These are phyloP conservation scores for Hypoxylon crocopeplum DNA, from an alignment of 495 filamentous ascomycete genomes.

Conservation along the genomic window DNA sequence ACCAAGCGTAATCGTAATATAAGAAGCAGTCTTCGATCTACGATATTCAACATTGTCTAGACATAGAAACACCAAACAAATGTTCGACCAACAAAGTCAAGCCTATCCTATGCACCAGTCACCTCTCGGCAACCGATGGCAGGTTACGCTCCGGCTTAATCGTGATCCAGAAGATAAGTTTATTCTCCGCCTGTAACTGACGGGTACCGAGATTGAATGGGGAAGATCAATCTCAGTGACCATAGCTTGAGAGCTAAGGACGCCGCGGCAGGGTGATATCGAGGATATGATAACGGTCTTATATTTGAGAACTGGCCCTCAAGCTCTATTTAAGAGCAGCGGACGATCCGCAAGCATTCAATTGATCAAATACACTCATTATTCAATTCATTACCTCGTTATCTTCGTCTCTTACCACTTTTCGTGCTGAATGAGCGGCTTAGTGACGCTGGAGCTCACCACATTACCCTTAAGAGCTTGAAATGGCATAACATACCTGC, in stretches of 20 bases:
- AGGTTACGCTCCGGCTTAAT: conserved; percentile 94
- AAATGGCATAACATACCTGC: no score
- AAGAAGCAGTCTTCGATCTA: neutral
- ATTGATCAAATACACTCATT: no score
- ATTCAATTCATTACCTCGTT: no score
- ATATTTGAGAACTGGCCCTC: no score
- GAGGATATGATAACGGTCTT: neutral
- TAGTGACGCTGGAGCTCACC: no score
- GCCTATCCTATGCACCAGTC: conserved; percentile 79
- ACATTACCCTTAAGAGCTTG: no score
- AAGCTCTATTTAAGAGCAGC: no score
- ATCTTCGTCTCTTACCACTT: no score
- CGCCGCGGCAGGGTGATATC: conserved; percentile 39
- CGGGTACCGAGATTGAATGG: conserved; percentile 54
- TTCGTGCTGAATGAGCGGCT: no score
- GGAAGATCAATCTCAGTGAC: conserved; percentile 54
- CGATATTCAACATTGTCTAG: neutral
- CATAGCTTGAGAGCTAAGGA: conserved; percentile 46
- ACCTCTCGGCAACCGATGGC: conserved; percentile 75
- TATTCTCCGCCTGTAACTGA: conserved; percentile 55
- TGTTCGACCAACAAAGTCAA: conserved; percentile 90
- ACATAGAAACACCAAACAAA: conserved; percentile 4
- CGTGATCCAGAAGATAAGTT: conserved; percentile 63
- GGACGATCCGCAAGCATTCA: no score
- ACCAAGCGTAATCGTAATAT: no score